Evolutionary conservation across 2,329 filamentous ascomycete species (phyloP).

Genomic region (Lasiodiplodia citricola): DNA sequence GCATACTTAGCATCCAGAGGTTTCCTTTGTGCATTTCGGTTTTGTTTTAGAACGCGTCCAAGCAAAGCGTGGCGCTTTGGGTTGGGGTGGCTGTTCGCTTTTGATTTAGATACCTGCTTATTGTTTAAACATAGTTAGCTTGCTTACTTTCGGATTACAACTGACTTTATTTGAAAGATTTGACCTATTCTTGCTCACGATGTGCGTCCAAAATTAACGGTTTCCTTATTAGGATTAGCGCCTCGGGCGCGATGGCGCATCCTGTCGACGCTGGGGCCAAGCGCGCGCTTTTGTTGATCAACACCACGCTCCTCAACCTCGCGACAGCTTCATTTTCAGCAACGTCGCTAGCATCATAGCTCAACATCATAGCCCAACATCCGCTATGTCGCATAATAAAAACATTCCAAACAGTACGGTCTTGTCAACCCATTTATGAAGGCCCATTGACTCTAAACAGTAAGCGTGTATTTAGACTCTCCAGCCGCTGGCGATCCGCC

Average conservation of each 20-base stretch:
- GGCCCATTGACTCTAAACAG: neutral
- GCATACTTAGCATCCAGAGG: neutral
- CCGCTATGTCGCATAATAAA: conserved; percentile 1
- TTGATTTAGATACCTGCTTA: conserved; percentile 3
- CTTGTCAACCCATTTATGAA: neutral
- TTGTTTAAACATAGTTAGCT: conserved; percentile 1
- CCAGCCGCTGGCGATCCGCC: conserved; percentile 24
- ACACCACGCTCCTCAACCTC: conserved; percentile 3
- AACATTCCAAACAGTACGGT: neutral
- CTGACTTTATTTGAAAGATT: neutral
- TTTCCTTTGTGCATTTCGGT: neutral
- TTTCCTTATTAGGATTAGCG: neutral
- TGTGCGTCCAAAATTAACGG: neutral
- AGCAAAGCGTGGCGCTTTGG: neutral
- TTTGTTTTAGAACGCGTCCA: neutral
- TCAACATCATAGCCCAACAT: conserved; percentile 9
- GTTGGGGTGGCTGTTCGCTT: neutral
- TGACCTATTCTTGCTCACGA: no score
- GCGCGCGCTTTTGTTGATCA: conserved; percentile 13
- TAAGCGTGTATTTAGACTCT: neutral
- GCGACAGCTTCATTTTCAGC: neutral
- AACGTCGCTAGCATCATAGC: conserved; percentile 7
- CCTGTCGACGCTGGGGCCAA: neutral
- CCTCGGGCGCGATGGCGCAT: no score
- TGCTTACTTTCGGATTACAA: neutral